A percentile compares a stretch with the other conserved stretches of the same genome.
phyloP scores from a whole-genome alignment of 2,329 filamentous ascomycete genomes.

The Neofusicoccum umdonicola region DNA sequence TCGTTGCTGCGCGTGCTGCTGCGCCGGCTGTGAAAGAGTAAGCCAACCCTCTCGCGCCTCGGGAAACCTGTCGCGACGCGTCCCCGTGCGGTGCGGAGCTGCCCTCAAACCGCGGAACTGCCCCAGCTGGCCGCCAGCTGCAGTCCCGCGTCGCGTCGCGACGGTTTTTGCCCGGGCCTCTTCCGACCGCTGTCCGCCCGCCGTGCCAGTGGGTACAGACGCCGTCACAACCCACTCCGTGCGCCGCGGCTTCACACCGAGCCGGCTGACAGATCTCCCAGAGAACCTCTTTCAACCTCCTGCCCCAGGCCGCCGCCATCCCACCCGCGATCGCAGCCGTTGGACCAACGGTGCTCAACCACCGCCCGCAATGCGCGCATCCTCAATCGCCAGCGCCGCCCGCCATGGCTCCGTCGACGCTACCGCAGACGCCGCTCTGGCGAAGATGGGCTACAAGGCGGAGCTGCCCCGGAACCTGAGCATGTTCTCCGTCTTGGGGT shows the following conservation, averaged over 20 bases:
- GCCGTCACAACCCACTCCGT: background rate
- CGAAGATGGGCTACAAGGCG: slow-evolving; percentile 65
- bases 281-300: background rate
- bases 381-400: background rate
- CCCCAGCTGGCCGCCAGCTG: no score
- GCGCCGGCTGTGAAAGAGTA: background rate
- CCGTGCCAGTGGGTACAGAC: background rate
- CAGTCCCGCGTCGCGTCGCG: no score
- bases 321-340: background rate
- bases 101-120: no score
- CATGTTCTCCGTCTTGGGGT: slow-evolving; percentile 67
- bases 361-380: slow-evolving; percentile 12
- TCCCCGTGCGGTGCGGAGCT: background rate
- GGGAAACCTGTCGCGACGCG: background rate
- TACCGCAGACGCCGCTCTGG: slow-evolving; percentile 58
- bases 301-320: background rate
- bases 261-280: background rate
- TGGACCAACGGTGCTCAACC: slow-evolving; percentile 5
- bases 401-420: slow-evolving; percentile 16
- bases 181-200: slow-evolving; percentile 8
- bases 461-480: slow-evolving; percentile 65
- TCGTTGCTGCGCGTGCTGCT: background rate
- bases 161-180: background rate
- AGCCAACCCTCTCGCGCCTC: background rate
- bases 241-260: background rate